Conservation (phyloP, 352 stramenopile species). For the Pythium graminicola region DNA sequence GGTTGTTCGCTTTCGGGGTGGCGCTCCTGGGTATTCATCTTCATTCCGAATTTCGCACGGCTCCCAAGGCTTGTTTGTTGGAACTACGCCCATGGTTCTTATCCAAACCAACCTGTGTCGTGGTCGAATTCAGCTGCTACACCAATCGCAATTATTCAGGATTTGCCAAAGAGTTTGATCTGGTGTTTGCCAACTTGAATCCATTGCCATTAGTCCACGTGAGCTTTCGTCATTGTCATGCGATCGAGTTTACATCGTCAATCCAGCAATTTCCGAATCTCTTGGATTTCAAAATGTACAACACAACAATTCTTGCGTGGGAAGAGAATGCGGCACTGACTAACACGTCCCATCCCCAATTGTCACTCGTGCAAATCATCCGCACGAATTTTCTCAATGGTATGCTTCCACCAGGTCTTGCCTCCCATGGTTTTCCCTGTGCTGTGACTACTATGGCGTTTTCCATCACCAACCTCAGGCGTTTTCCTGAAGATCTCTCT, state of each 20-base stretch:
- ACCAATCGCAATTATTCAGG: background rate
- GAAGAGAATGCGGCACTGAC: background rate
- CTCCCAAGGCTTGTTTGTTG: conserved; percentile 16
- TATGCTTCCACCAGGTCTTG: background rate
- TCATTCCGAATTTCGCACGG: conserved; percentile 10
- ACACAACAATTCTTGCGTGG: background rate
- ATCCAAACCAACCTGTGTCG: conserved; percentile 19
- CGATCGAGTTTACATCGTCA: background rate
- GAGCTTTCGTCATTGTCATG: background rate
- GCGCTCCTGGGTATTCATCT: conserved; percentile 20
- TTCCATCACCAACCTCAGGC: conserved; percentile 12
- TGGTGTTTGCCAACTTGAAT: background rate
- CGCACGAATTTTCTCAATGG: background rate
- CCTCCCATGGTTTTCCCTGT: background rate
- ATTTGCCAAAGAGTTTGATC: background rate
- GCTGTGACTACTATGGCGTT: conserved; percentile 7
- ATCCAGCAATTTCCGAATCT: conserved; percentile 1
- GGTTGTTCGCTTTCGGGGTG: conserved; percentile 8
- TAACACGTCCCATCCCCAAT: background rate
- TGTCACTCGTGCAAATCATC: background rate
- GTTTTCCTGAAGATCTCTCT: conserved; percentile 5
- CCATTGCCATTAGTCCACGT: background rate
- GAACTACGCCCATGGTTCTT: conserved; percentile 20
- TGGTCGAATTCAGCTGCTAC: conserved; percentile 8
- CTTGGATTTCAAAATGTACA: background rate